A percentile compares a stretch with the other conserved stretches of the same genome.
These are phyloP conservation scores for Pelomyxa schiedti DNA, from an alignment of 78 protist species.

Conservation along the genomic window DNA sequence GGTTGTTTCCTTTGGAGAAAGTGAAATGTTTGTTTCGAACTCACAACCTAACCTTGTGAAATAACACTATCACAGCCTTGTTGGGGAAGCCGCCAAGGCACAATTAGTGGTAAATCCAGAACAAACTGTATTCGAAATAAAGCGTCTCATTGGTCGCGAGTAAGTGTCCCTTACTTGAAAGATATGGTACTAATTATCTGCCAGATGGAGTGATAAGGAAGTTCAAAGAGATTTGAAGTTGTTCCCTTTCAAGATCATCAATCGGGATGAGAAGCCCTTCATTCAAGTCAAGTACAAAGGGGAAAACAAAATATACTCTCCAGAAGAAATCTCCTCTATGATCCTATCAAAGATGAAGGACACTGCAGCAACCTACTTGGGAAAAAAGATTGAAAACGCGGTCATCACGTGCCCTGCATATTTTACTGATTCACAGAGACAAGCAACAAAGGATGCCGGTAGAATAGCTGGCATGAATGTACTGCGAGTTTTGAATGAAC, in stretches of 20 bases:
- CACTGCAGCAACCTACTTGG: conserved; percentile 74
- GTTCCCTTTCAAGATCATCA: conserved; percentile 73
- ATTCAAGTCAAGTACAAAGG: conserved; percentile 73
- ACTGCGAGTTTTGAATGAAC: conserved; percentile 98
- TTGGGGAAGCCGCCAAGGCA: conserved; percentile 86
- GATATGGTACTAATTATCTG: conserved; percentile 24
- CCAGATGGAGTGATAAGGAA: conserved; percentile 32
- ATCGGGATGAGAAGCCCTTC: conserved; percentile 67
- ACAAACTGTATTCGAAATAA: conserved; percentile 79
- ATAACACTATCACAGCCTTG: conserved; percentile 29
- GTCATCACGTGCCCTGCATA: conserved; percentile 92
- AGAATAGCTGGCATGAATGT: conserved; percentile 93
- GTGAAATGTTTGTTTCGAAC: no score
- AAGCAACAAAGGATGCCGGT: conserved; percentile 99
- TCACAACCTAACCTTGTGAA: no score
- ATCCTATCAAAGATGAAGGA: conserved; percentile 80
- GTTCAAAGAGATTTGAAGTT: conserved; percentile 78
- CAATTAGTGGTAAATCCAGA: conserved; percentile 74
- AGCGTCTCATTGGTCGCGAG: conserved; percentile 63
- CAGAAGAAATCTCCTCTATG: conserved; percentile 96
- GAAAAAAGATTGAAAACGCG: conserved; percentile 48
- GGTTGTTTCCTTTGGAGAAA: conserved; percentile 83
- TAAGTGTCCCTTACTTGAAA: conserved; percentile 58
- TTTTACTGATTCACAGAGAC: conserved; percentile 98
- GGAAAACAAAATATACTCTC: conserved; percentile 62